A percentile compares a stretch with the other conserved stretches of the same genome.
Conservation (phyloP, 768 basidiomycete species). For the Filobasidium floriforme region DNA sequence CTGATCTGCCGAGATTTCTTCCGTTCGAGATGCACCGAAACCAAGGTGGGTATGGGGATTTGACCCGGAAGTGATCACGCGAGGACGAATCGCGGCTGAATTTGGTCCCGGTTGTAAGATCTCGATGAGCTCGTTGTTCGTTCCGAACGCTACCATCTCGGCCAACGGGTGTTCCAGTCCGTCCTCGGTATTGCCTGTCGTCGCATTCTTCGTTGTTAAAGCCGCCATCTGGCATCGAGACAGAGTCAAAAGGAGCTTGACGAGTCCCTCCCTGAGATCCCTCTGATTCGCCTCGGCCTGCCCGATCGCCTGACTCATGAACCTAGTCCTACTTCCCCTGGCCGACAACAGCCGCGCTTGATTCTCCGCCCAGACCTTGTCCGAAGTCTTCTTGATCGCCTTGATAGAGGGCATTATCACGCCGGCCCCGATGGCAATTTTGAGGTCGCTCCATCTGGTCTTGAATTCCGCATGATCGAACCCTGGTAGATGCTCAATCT, state of each 20-base stretch:
- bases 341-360: not conserved
- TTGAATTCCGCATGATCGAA: not conserved
- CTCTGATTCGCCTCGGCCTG: not conserved
- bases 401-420: not conserved
- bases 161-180: not conserved
- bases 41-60: not conserved
- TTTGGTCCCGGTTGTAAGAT: not conserved
- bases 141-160: not conserved
- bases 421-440: not conserved
- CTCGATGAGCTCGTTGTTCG: not conserved
- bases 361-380: not conserved
- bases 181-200: not conserved
- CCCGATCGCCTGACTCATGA: not conserved
- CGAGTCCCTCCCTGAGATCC: not conserved
- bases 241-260: not conserved
- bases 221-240: not conserved
- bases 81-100: not conserved
- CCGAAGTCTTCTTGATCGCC: not conserved
- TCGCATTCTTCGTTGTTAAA: not conserved
- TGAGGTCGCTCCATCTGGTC: not conserved
- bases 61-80: not conserved
- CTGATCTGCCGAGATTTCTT: not conserved
- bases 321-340: not conserved
- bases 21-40: not conserved
- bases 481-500: not conserved